Percentiles rank a stretch among this genome's conserved stretches.
phyloP scores from a whole-genome alignment of 257 asterid species.

The Cruciata laevipes region DNA sequence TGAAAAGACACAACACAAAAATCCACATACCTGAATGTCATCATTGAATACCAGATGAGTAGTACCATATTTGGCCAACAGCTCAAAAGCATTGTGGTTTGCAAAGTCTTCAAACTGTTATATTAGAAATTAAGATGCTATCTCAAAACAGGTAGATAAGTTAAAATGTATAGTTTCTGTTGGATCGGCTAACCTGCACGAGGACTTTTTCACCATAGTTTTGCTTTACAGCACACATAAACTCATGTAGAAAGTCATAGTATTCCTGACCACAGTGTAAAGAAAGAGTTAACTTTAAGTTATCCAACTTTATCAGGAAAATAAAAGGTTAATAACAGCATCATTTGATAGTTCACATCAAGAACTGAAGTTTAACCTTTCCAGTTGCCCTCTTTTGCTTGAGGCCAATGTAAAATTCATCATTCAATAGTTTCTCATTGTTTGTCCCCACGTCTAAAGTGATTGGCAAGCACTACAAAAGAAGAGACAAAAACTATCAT shows the following conservation, averaged over 20 bases:
- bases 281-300: not conserved
- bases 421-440: conserved; percentile 62
- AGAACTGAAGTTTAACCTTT: conserved; percentile 36
- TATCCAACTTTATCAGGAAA: too few species aligned
- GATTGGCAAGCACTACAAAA: conserved; percentile 68
- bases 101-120: conserved; percentile 91
- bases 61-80: conserved; percentile 84
- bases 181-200: conserved; percentile 52
- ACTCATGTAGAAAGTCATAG: conserved; percentile 71
- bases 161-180: not conserved
- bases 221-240: conserved; percentile 90
- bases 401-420: conserved; percentile 93
- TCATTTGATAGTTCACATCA: not conserved
- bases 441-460: conserved; percentile 95
- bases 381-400: conserved; percentile 78
- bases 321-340: not conserved
- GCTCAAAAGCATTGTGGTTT: conserved; percentile 92
- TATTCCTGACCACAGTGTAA: conserved; percentile 53
- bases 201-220: conserved; percentile 93
- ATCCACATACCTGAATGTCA: conserved; percentile 68
- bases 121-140: not conserved
- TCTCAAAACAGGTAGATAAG: conserved; percentile 9
- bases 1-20: not conserved
- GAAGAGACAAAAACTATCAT: not conserved
- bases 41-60: conserved; percentile 89